Base-by-base conservation (phyloP, 2,329 filamentous ascomycete genomes). In the Raffaelea arxii region DNA sequence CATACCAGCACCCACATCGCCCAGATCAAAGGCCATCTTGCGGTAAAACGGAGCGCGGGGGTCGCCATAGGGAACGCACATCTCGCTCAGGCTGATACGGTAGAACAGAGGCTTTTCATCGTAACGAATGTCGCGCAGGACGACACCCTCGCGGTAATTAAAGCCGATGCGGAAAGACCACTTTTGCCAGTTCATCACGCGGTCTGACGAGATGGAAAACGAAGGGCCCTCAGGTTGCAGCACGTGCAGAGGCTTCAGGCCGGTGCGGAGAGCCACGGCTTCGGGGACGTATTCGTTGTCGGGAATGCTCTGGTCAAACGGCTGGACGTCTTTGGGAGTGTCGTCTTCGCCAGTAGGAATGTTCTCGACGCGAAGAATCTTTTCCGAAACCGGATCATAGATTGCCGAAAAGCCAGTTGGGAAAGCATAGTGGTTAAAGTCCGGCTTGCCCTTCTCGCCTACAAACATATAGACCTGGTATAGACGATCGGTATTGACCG, bases 131-230 rank as follows among this genome's bases (percentile, higher is more conserved):
- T 95, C 88, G 62, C 85, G 91, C 6, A 96, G 71, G 2, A 95
- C 84, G 54, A 95, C 84, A 21, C 90, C 90, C 65, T 96, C 90
- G 25, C 86, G 78, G 67, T 94, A 91, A 71, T 94, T 95, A 75
- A 95, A 96, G 22, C 90, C 90, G 49, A 96, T 78, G 62, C 95
- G 90, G 53, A 95, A 78, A 56, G 78, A 68, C 82, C 82, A 86
- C 53, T 82, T 79, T 58, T 82, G 76, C 78, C 78, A 82, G 47
- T 70, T 62, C 4, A 78, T 54, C 14, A 65, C 59, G 39, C 23
- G 18, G 18, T 14, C 63, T 49, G 66, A 65, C 5, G 22, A 30
- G 9, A 84, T 69, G 0, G 63, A 67, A 62, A 87, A 53, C 5
- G 41, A 46, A 7, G 49, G 24, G 1, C 51, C 51, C 2, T 46